These are phyloP conservation scores for Aspergillus sp. DNA, from an alignment of 2,329 filamentous ascomycete genomes.

Conservation along the genomic window DNA sequence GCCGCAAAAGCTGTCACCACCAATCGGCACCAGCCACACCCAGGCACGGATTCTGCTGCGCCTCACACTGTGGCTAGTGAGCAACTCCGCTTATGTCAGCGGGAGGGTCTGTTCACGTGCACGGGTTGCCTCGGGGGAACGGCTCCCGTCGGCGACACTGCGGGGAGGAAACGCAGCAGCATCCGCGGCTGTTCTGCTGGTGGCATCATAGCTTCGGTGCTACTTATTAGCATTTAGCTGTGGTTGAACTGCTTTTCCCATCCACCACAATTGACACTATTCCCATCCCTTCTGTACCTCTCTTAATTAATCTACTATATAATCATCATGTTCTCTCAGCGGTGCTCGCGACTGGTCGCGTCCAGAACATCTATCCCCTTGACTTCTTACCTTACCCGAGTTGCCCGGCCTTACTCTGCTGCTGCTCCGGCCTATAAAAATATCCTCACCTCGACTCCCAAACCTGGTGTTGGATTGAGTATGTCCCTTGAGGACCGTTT, in stretches of 20 bases:
- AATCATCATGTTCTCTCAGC: constrained; percentile 35
- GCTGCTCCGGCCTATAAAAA: constrained; percentile 63
- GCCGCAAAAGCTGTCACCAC: not conserved
- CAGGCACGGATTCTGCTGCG: constrained; percentile 7
- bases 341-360: constrained; percentile 57
- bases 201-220: constrained; percentile 6
- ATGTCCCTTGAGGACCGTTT: constrained; percentile 21
- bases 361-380: constrained; percentile 44
- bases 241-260: not conserved
- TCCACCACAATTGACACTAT: not conserved
- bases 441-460: constrained; percentile 75
- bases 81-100: not conserved
- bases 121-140: constrained; percentile 9
- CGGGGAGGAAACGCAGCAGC: constrained; percentile 5
- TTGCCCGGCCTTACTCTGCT: constrained; percentile 36
- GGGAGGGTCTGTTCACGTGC: constrained; percentile 7
- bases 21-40: constrained; percentile 13
- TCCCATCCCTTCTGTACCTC: not conserved
- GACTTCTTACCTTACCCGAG: constrained; percentile 30
- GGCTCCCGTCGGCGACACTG: constrained; percentile 11
- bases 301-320: not conserved
- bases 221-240: not conserved
- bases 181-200: too few relatives aligned
- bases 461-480: constrained; percentile 89
- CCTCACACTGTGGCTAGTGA: constrained; percentile 2